Percentiles rank a stretch among this genome's conserved stretches.
These are phyloP conservation scores for Remersonia thermophila DNA, from an alignment of 2,329 filamentous ascomycete species.

Conservation along the genomic window DNA sequence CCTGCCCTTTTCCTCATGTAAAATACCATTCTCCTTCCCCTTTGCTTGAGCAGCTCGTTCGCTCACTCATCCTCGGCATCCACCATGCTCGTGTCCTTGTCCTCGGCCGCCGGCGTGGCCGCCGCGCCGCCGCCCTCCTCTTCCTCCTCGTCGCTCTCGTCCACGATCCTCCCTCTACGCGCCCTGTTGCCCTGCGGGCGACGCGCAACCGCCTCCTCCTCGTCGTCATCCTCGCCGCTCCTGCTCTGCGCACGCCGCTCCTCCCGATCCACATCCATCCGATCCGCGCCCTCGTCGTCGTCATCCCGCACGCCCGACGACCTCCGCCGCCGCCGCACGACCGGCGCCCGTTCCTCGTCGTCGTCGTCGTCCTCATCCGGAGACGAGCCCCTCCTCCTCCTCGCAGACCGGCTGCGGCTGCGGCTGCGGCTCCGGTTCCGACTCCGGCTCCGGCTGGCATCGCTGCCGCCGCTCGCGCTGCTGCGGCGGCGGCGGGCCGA, in stretches of 20 bases:
- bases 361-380: constrained; percentile 21
- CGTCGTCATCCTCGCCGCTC: constrained; percentile 39
- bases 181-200: constrained; percentile 33
- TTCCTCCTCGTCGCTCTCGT: constrained; percentile 43
- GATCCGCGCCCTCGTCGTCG: constrained; percentile 26
- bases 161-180: constrained; percentile 38
- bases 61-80: constrained; percentile 11
- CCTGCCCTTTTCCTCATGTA: too few species aligned
- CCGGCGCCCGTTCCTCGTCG: constrained; percentile 11
- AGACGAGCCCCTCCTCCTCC: background rate
- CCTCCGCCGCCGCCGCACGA: constrained; percentile 13
- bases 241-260: constrained; percentile 23
- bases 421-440: background rate
- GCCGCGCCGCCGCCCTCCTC: constrained; percentile 17
- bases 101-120: constrained; percentile 4
- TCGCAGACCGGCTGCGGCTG: background rate
- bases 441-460: background rate
- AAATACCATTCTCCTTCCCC: too few species aligned
- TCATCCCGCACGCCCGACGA: constrained; percentile 14
- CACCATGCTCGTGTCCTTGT: constrained; percentile 16
- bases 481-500: constrained; percentile 6
- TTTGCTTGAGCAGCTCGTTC: background rate
- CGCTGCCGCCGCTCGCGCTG: background rate
- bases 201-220: constrained; percentile 32
- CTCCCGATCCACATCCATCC: constrained; percentile 40